Conservation (phyloP, 495 filamentous ascomycete species). For the Pyrenula aspistea region DNA sequence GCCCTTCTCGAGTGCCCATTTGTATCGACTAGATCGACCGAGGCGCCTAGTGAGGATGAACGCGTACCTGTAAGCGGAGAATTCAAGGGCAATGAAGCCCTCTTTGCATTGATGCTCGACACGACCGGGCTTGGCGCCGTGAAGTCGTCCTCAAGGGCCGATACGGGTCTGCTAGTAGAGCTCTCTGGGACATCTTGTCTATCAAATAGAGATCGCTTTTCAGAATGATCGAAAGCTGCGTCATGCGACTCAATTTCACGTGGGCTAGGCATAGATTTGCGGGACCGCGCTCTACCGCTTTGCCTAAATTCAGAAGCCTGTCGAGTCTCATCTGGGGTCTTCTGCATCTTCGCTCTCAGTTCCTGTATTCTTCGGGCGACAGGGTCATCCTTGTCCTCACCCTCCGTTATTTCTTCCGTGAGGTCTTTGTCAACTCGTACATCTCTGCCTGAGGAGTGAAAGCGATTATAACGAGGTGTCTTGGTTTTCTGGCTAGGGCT, state of each 20-base stretch:
- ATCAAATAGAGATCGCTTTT: background rate
- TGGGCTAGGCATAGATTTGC: background rate
- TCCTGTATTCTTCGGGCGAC: conserved; percentile 38
- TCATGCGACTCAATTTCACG: background rate
- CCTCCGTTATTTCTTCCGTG: conserved; percentile 18
- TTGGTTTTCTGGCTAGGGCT: conserved; percentile 20
- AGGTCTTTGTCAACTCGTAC: conserved; percentile 12
- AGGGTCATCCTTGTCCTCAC: conserved; percentile 27
- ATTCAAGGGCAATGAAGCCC: background rate
- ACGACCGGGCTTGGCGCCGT: background rate
- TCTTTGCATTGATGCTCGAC: background rate
- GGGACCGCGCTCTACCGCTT: background rate
- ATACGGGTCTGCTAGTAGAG: background rate
- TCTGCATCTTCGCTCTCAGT: conserved; percentile 38
- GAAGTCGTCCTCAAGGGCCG: background rate
- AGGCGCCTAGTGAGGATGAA: background rate
- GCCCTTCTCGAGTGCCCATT: background rate
- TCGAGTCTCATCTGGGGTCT: conserved; percentile 22
- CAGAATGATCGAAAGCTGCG: background rate
- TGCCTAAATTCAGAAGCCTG: conserved; percentile 7
- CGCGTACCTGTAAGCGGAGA: background rate
- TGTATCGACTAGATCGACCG: background rate
- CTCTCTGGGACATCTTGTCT: background rate
- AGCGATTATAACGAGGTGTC: conserved; percentile 26
- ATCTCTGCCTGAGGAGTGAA: conserved; percentile 23